Conservation (phyloP, 192 early-diverging fungal species). For the Anaeromyces robustus region DNA sequence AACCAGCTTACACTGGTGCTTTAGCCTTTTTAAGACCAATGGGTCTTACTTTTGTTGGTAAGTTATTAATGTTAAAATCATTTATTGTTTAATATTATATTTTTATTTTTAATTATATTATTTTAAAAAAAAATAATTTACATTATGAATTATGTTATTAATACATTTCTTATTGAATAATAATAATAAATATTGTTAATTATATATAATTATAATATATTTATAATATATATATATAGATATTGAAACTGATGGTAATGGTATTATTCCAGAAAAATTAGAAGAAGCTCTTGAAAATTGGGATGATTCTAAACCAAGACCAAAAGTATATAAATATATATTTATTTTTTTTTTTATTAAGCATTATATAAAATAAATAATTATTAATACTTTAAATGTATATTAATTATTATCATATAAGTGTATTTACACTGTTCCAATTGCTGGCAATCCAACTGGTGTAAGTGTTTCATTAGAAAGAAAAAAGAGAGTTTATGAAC, state of each 20-base stretch:
- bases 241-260: neutral
- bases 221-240: neutral
- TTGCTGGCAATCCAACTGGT: slow-evolving; percentile 84
- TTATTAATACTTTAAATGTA: neutral
- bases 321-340: neutral
- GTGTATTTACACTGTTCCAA: slow-evolving; percentile 59
- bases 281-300: neutral
- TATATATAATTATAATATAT: too few species aligned
- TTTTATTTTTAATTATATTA: too few species aligned
- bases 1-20: neutral
- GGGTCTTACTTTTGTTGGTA: neutral
- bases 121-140: too few species aligned
- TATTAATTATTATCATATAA: neutral
- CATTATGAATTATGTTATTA: too few species aligned
- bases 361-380: too few species aligned
- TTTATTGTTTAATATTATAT: too few species aligned
- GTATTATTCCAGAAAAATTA: neutral
- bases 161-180: too few species aligned
- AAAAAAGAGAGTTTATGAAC: slow-evolving; percentile 58
- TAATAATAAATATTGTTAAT: too few species aligned
- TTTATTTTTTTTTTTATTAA: too few species aligned
- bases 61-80: too few species aligned
- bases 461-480: slow-evolving; percentile 58
- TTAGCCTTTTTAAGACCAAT: neutral
- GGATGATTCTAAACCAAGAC: neutral